phyloP scores from a whole-genome alignment of 257 asterid genomes.

The Scutellaria barbata region DNA sequence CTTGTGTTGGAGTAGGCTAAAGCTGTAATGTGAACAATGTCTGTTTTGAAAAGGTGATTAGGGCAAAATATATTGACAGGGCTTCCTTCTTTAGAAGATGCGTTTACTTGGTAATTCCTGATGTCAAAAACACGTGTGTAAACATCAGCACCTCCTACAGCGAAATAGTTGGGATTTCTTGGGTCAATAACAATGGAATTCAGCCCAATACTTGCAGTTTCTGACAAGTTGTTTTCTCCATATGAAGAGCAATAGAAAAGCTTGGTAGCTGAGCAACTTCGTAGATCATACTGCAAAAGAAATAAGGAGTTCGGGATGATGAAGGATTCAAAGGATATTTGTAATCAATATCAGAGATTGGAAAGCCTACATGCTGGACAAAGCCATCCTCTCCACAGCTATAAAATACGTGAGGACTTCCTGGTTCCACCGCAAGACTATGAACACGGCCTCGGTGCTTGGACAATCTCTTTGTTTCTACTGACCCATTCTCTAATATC shows the following conservation, averaged over 20 bases:
- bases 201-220: constrained; percentile 55
- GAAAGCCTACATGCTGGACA: constrained; percentile 68
- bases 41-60: constrained; percentile 49
- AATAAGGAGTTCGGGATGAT: constrained; percentile 24
- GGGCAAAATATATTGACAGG: constrained; percentile 65
- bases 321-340: constrained; percentile 19
- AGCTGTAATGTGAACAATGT: constrained; percentile 63
- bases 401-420: constrained; percentile 71
- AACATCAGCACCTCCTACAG: constrained; percentile 75
- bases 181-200: constrained; percentile 73
- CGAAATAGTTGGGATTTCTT: constrained; percentile 74
- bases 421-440: constrained; percentile 88
- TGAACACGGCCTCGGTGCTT: constrained; percentile 81
- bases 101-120: constrained; percentile 52
- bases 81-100: constrained; percentile 48
- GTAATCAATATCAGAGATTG: constrained; percentile 8
- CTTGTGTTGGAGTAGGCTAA: constrained; percentile 72
- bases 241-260: constrained; percentile 65
- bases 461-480: constrained; percentile 63
- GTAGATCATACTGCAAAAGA: constrained; percentile 78
- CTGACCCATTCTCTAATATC: constrained; percentile 62
- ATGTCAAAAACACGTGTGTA: constrained; percentile 79
- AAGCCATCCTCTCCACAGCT: constrained; percentile 90
- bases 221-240: constrained; percentile 40
- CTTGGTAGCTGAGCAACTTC: constrained; percentile 64